phyloP scores from a whole-genome alignment of 257 asterid species.

The Solanum chiquidenum region DNA sequence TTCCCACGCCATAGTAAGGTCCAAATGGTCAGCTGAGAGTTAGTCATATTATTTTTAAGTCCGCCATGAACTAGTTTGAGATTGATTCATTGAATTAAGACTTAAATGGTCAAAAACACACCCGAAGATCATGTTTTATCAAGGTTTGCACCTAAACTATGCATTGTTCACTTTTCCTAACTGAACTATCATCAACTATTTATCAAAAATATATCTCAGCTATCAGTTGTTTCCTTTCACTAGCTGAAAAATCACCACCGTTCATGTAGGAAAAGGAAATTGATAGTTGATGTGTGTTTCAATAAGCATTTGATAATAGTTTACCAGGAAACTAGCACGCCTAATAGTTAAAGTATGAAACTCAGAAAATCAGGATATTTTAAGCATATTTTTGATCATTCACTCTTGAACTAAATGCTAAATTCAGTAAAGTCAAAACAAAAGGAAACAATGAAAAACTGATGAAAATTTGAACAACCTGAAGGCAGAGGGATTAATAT shows the following conservation, averaged over 20 bases:
- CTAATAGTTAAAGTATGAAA: neutral
- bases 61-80: neutral
- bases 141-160: neutral
- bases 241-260: neutral
- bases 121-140: neutral
- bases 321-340: neutral
- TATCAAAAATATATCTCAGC: neutral
- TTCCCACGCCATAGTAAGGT: neutral
- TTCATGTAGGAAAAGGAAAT: neutral
- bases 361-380: neutral
- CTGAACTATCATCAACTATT: neutral
- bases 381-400: neutral
- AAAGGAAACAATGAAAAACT: neutral
- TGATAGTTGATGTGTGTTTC: neutral
- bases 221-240: neutral
- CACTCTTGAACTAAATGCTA: neutral
- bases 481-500: slow-evolving; percentile 69
- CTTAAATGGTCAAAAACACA: neutral
- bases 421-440: neutral
- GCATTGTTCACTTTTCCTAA: neutral
- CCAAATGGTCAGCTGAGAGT: neutral
- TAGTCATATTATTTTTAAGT: neutral
- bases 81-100: neutral
- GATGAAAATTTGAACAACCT: slow-evolving; percentile 25
- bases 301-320: neutral